These are phyloP conservation scores for Cnidoscolus chayamansa DNA, from an alignment of 441 rosid genomes.

Conservation along the genomic window DNA sequence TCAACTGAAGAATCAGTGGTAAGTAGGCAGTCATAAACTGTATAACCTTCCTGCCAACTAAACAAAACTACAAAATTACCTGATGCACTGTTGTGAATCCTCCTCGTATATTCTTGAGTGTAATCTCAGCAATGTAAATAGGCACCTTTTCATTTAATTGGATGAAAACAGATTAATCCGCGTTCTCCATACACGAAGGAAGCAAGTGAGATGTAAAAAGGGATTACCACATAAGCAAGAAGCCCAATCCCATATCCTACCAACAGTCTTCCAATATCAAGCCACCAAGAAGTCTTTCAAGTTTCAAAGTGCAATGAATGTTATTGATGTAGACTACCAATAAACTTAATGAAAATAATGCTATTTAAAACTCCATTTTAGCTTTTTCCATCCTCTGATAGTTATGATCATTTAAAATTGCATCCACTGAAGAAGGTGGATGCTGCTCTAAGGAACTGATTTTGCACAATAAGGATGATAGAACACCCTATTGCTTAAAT, in stretches of 20 bases:
- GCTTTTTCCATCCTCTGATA: too few relatives aligned
- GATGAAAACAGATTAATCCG: constrained; percentile 2
- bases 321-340: too few relatives aligned
- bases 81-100: constrained; percentile 68
- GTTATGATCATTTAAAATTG: too few relatives aligned
- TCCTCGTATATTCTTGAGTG: constrained; percentile 75
- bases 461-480: neutral
- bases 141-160: constrained; percentile 50
- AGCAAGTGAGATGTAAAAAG: constrained; percentile 8
- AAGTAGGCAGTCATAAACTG: constrained; percentile 2
- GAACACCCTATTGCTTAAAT: neutral
- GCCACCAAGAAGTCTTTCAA: constrained; percentile 48
- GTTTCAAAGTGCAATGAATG: constrained; percentile 9
- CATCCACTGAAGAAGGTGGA: too few relatives aligned
- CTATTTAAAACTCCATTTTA: too few relatives aligned
- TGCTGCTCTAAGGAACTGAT: too few relatives aligned
- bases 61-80: constrained; percentile 33
- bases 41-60: neutral
- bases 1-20: constrained; percentile 48
- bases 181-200: neutral
- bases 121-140: constrained; percentile 75
- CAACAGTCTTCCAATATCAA: constrained; percentile 58
- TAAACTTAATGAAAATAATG: too few relatives aligned
- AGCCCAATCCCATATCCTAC: constrained; percentile 76
- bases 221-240: constrained; percentile 66